A percentile compares a stretch with the other conserved stretches of the same genome.
Evolutionary conservation across 306 rosid genomes (phyloP).

Genomic region (Vigna nakashimae): DNA sequence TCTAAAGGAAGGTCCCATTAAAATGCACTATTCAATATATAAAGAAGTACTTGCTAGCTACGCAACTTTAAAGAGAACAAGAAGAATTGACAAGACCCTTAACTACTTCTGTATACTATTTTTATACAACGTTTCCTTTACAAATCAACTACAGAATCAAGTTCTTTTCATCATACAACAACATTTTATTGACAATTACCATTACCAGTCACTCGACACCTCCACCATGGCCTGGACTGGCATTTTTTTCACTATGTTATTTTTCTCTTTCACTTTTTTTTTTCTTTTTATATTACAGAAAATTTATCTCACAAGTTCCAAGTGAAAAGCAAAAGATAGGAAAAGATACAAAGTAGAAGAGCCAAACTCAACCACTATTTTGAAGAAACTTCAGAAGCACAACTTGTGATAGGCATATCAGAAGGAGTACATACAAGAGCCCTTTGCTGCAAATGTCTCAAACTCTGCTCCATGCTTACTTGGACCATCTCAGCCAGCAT

Average conservation of each 20-base stretch:
- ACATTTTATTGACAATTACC: slow-evolving; percentile 64
- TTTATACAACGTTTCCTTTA: slow-evolving; percentile 49
- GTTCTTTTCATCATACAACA: slow-evolving; percentile 39
- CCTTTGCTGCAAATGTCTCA: slow-evolving; percentile 87
- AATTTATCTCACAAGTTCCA: slow-evolving; percentile 45
- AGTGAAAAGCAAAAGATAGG: not conserved
- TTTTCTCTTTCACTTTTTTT: slow-evolving; percentile 4
- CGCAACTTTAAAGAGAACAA: not conserved
- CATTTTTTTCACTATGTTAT: slow-evolving; percentile 43
- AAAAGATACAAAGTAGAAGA: slow-evolving; percentile 21
- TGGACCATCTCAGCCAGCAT: slow-evolving; percentile 95
- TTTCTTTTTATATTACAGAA: slow-evolving; percentile 32
- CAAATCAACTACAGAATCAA: slow-evolving; percentile 48
- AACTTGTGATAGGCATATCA: slow-evolving; percentile 63
- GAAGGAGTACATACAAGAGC: slow-evolving; percentile 81
- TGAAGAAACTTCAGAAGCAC: slow-evolving; percentile 77
- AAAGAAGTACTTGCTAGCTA: not conserved
- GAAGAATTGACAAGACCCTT: slow-evolving; percentile 24
- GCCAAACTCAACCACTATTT: slow-evolving; percentile 49
- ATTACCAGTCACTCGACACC: slow-evolving; percentile 81
- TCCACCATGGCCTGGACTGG: slow-evolving; percentile 78
- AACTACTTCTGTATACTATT: slow-evolving; percentile 32
- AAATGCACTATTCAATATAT: not conserved
- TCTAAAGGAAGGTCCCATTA: not conserved
- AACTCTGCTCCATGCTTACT: slow-evolving; percentile 95